Evolutionary conservation across 768 basidiomycete species (phyloP).

Genomic region (Termitomyces sp.): DNA sequence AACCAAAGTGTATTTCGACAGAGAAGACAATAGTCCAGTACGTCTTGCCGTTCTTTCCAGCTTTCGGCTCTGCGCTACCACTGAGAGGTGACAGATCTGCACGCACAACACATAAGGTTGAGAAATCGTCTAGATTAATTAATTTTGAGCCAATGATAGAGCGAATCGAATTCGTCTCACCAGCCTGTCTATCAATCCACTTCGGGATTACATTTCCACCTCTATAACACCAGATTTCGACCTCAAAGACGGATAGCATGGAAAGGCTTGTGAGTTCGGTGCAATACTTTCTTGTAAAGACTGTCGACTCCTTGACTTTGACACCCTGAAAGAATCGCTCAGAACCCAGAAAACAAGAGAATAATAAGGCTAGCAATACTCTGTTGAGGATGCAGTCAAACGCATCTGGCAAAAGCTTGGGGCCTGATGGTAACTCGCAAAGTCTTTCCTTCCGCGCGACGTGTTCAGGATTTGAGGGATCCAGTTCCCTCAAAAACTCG

Average conservation of each 20-base stretch:
- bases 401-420: conserved; percentile 72
- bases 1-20: conserved; percentile 77
- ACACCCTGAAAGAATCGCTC: conserved; percentile 38
- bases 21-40: conserved; percentile 86
- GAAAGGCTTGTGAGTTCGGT: conserved; percentile 74
- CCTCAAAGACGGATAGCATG: conserved; percentile 75
- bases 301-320: conserved; percentile 76
- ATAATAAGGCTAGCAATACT: conserved; percentile 33
- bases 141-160: neutral
- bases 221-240: conserved; percentile 81
- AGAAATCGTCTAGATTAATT: conserved; percentile 49
- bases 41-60: conserved; percentile 56
- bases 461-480: conserved; percentile 63
- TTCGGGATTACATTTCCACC: conserved; percentile 66
- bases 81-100: conserved; percentile 72
- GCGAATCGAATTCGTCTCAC: conserved; percentile 16
- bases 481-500: conserved; percentile 66
- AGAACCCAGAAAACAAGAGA: neutral
- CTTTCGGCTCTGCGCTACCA: conserved; percentile 64
- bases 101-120: conserved; percentile 72
- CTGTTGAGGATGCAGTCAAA: conserved; percentile 76
- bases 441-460: conserved; percentile 55
- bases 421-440: conserved; percentile 73
- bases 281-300: conserved; percentile 78
- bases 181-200: conserved; percentile 65